Percentiles rank a stretch among this genome's conserved stretches.
Evolutionary conservation across 345 rosid genomes (phyloP).

Genomic region (Bruguiera sexangula): DNA sequence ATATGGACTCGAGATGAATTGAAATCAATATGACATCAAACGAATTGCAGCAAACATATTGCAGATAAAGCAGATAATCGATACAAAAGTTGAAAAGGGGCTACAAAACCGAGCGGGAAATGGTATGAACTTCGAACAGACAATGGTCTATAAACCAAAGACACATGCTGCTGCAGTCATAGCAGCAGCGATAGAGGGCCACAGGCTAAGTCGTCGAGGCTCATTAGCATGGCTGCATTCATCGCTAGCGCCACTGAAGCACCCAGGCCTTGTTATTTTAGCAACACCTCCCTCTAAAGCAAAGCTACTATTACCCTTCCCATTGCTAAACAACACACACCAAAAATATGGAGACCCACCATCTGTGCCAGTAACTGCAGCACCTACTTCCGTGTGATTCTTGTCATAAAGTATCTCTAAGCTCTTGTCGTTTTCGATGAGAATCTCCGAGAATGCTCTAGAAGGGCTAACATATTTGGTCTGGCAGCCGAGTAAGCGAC

Average conservation of each 20-base stretch:
- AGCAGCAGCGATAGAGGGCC: conserved; percentile 23
- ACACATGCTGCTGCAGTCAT: conserved; percentile 30
- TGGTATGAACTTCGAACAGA: background rate
- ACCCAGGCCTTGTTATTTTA: conserved; percentile 51
- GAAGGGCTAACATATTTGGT: conserved; percentile 47
- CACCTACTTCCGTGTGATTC: conserved; percentile 73
- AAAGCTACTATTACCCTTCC: conserved; percentile 55
- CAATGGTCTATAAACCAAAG: conserved; percentile 32
- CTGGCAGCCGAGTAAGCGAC: conserved; percentile 62
- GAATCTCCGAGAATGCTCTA: conserved; percentile 53
- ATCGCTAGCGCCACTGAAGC: conserved; percentile 74
- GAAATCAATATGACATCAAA: background rate
- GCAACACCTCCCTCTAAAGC: conserved; percentile 48
- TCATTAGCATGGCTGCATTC: conserved; percentile 44
- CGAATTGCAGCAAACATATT: conserved; percentile 13
- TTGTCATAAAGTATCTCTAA: conserved; percentile 46
- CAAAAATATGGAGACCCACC: conserved; percentile 72
- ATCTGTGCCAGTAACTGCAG: conserved; percentile 52
- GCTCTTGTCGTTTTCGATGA: conserved; percentile 49
- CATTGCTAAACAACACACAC: conserved; percentile 73
- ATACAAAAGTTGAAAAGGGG: conserved; percentile 3
- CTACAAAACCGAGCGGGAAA: conserved; percentile 15
- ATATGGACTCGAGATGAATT: background rate
- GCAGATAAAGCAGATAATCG: background rate
- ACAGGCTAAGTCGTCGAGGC: conserved; percentile 16